These are phyloP conservation scores for Arthrobotrys sphaeroides DNA, from an alignment of 2,329 filamentous ascomycete species.

Conservation along the genomic window DNA sequence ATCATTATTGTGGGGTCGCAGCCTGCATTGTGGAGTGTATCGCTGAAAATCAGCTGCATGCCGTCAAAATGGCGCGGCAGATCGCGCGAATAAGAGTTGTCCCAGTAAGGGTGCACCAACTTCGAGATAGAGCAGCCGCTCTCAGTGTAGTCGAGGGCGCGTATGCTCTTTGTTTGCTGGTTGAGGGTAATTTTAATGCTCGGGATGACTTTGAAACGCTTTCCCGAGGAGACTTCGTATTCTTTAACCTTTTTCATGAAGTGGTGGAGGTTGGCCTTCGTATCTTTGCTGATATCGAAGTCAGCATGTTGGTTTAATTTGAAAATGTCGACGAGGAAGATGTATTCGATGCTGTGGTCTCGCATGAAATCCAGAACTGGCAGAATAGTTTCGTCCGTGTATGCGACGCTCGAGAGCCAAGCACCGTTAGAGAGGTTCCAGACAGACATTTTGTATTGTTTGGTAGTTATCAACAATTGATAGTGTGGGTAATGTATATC, in stretches of 20 bases:
- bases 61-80: too few species aligned
- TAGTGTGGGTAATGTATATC: too few species aligned
- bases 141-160: too few species aligned
- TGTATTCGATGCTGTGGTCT: background rate
- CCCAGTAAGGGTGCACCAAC: too few species aligned
- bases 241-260: background rate
- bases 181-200: background rate
- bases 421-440: background rate
- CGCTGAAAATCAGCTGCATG: too few species aligned
- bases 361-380: background rate
- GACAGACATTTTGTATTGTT: background rate
- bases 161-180: background rate
- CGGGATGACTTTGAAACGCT: background rate
- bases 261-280: background rate
- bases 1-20: too few species aligned
- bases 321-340: background rate
- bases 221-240: background rate
- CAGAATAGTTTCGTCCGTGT: background rate
- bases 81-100: too few species aligned
- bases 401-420: background rate
- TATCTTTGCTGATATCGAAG: background rate
- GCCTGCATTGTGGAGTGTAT: too few species aligned
- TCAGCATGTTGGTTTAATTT: background rate
- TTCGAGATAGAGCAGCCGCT: too few species aligned
- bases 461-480: too few species aligned